These are phyloP conservation scores for Trifolium repens DNA, from an alignment of 306 rosid genomes.

Conservation along the genomic window DNA sequence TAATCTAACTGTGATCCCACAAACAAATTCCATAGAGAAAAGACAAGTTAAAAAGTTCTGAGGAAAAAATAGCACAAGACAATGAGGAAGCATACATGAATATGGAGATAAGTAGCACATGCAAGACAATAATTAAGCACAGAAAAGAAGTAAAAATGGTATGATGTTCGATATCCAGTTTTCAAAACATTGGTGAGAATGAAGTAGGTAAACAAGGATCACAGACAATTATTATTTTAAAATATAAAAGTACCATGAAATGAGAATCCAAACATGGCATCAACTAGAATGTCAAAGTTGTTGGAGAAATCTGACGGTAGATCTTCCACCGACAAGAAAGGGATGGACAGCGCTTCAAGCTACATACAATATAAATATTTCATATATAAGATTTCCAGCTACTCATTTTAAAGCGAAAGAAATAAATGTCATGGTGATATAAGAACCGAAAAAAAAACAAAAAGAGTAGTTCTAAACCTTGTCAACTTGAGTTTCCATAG, in stretches of 20 bases:
- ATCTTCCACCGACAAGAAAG: constrained; percentile 85
- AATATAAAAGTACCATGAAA: constrained; percentile 71
- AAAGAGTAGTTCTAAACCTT: constrained; percentile 9
- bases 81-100: neutral
- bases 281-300: constrained; percentile 74
- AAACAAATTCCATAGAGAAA: constrained; percentile 13
- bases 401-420: constrained; percentile 22
- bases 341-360: constrained; percentile 87
- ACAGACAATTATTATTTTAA: neutral
- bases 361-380: constrained; percentile 48
- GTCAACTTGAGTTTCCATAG: constrained; percentile 31
- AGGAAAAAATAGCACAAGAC: constrained; percentile 11
- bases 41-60: neutral
- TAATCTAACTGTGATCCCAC: constrained; percentile 23
- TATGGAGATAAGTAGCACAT: constrained; percentile 1
- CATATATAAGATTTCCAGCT: constrained; percentile 40
- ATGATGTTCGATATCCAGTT: constrained; percentile 24
- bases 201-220: neutral
- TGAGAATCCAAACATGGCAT: constrained; percentile 96
- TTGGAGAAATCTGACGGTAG: constrained; percentile 68
- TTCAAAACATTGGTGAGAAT: constrained; percentile 9
- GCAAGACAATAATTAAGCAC: neutral
- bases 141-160: constrained; percentile 1
- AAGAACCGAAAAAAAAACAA: neutral
- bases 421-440: constrained; percentile 14